Base-by-base conservation (phyloP, 768 basidiomycete species). In the Melanogaster broomeanus region DNA sequence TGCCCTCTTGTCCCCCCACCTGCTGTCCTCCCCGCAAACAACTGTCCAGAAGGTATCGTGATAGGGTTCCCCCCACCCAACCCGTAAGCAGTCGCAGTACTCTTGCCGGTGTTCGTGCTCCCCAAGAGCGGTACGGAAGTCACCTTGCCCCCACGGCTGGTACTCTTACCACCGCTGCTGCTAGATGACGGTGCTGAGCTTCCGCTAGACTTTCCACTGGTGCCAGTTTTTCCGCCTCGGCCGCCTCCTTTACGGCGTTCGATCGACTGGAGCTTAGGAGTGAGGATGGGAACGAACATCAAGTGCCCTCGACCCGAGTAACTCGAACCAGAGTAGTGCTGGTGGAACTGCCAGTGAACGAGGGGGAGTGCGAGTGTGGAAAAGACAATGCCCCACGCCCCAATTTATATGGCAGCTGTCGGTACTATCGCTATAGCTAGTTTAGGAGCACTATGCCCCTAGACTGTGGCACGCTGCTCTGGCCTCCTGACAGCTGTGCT, bases 1-100 rank as follows among this genome's bases (percentile, higher is more conserved):
- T 79, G 64, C 39, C 39, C 42, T 27, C 84, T 69, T 0, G 69
- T 76, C 12, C 74, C 83, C 0, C 84, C 84, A 16, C 85, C 85
- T 4, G 68, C 69, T 1, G 55, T 57, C 6, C 85, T 72, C 2
- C 80, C 80, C 6, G 72, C 64, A 55, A 82, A 82, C 3, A 65
- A 40, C 43, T 76, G 72, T 3, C 80, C 78, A 12, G 65, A 42
- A 2, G 80, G 71, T 33, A 84, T 82, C 0, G 69, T 64, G 2
- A 59, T 46, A 1, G 51, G 10, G 3, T 24, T 53, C 22, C 73
- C 68, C 1, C 71, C 72, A 2, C 74, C 74, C 15, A 25, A 19
- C 2, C 72, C 70, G 48, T 72, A 75, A 0, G 69, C 61, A 12
- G 49, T 58, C 6, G 72, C 70, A 16, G 63, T 57, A 4, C 27